Conservation (phyloP, 192 early-diverging fungal genomes). For the Ambispora gerdemannii region DNA sequence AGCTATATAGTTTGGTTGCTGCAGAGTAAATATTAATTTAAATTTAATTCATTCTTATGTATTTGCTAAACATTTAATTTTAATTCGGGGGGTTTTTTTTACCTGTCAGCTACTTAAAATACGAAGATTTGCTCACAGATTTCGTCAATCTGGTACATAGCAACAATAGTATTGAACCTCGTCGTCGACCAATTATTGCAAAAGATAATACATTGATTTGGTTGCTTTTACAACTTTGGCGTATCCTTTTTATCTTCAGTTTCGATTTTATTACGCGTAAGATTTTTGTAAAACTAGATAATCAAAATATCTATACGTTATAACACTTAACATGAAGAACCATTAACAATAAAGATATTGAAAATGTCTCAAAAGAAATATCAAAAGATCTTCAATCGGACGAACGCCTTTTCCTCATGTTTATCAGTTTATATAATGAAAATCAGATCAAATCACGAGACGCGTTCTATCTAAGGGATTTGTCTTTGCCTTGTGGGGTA, state of each 20-base stretch:
- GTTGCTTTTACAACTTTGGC: slow-evolving; percentile 66
- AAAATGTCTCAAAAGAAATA: too few species aligned
- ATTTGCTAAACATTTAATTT: background rate
- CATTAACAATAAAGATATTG: too few species aligned
- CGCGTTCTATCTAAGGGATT: slow-evolving; percentile 70
- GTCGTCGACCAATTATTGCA: slow-evolving; percentile 36
- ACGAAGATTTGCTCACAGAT: slow-evolving; percentile 52
- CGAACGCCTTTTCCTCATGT: slow-evolving; percentile 68
- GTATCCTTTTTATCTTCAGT: slow-evolving; percentile 25
- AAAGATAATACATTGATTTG: slow-evolving; percentile 75
- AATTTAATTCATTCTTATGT: background rate
- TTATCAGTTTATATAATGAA: slow-evolving; percentile 71
- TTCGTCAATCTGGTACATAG: slow-evolving; percentile 56
- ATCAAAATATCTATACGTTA: too few species aligned
- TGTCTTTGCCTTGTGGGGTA: slow-evolving; percentile 68
- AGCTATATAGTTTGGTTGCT: slow-evolving; percentile 68
- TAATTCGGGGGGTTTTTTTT: too few species aligned
- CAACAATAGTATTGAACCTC: slow-evolving; percentile 44
- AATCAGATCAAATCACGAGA: slow-evolving; percentile 69
- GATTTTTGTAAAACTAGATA: too few species aligned
- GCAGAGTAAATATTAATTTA: slow-evolving; percentile 33
- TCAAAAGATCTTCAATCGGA: slow-evolving; percentile 68
- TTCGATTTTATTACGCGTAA: too few species aligned
- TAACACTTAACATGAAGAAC: too few species aligned
- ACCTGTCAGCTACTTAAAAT: slow-evolving; percentile 53